phyloP scores from a whole-genome alignment of 2,329 filamentous ascomycete genomes.

The Aspergillus uvarum region DNA sequence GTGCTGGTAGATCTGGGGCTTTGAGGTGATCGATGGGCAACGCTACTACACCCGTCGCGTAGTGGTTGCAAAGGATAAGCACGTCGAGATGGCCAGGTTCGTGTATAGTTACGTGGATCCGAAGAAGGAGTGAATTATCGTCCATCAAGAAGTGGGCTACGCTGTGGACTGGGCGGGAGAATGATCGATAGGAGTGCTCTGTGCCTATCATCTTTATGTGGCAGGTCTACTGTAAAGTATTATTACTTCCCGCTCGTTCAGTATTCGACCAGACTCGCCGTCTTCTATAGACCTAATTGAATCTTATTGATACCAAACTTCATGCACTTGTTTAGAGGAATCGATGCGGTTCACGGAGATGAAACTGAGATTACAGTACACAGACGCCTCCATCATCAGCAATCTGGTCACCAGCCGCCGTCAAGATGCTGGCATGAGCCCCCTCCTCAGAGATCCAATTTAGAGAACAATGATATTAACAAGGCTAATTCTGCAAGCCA shows the following conservation, averaged over 20 bases:
- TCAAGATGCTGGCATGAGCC: background rate
- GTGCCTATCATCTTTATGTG: background rate
- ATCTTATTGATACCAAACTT: background rate
- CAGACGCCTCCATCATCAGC: background rate
- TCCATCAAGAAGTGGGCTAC: background rate
- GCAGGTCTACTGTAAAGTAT: background rate
- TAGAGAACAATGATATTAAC: background rate
- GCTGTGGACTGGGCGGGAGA: background rate
- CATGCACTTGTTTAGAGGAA: background rate
- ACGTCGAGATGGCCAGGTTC: constrained; percentile 39
- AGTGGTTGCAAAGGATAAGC: constrained; percentile 39
- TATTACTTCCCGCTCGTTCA: background rate
- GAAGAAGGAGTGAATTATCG: background rate
- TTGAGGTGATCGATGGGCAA: constrained; percentile 44
- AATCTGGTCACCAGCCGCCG: background rate
- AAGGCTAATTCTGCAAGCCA: background rate
- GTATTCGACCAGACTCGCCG: background rate
- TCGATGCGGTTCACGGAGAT: no score
- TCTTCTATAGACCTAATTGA: background rate
- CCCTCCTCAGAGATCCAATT: background rate
- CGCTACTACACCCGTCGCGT: constrained; percentile 46
- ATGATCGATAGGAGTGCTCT: background rate
- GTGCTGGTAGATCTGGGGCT: constrained; percentile 45
- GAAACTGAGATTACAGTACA: background rate
- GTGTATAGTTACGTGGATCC: constrained; percentile 40